Conservation (phyloP, 2,329 filamentous ascomycete species). For the Sordariomycetes sp. region DNA sequence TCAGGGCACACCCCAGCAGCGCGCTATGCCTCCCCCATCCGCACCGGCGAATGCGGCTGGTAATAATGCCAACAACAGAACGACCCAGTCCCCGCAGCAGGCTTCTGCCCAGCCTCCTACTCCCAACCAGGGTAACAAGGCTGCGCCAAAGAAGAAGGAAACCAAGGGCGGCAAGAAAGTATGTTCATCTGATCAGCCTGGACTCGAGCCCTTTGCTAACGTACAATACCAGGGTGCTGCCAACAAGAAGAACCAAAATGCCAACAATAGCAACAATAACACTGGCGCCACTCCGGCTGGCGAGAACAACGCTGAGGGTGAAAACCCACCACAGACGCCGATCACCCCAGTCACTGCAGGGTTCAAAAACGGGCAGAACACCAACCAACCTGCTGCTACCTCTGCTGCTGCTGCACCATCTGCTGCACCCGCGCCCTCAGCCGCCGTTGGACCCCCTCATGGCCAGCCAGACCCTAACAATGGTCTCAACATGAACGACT, state of each 20-base stretch:
- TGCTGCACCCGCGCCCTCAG: slow-evolving; percentile 15
- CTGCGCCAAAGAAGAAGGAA: slow-evolving; percentile 71
- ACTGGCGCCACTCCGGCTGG: slow-evolving; percentile 44
- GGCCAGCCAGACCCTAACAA: slow-evolving; percentile 38
- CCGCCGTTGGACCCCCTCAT: slow-evolving; percentile 27
- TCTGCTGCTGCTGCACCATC: slow-evolving; percentile 25
- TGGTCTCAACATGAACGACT: slow-evolving; percentile 36
- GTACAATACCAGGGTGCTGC: slow-evolving; percentile 25
- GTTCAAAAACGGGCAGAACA: slow-evolving; percentile 38
- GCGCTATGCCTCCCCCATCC: slow-evolving; percentile 59
- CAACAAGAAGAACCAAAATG: slow-evolving; percentile 48
- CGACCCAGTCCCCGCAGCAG: slow-evolving; percentile 53
- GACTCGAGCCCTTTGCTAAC: slow-evolving; percentile 10
- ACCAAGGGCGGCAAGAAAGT: slow-evolving; percentile 46
- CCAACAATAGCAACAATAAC: slow-evolving; percentile 22
- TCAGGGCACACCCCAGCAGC: slow-evolving; percentile 65
- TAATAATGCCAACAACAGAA: slow-evolving; percentile 43
- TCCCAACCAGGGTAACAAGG: slow-evolving; percentile 63
- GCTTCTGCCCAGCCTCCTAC: slow-evolving; percentile 64
- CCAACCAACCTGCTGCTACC: slow-evolving; percentile 15
- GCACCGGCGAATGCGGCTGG: slow-evolving; percentile 38
- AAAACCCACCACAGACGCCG: slow-evolving; percentile 53
- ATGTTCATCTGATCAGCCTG: background rate
- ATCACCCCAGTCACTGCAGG: slow-evolving; percentile 48
- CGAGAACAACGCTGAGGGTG: slow-evolving; percentile 45